A percentile compares a stretch with the other conserved stretches of the same genome.
Conservation (phyloP, 2,329 filamentous ascomycete genomes). For the Colletotrichum lentis region DNA sequence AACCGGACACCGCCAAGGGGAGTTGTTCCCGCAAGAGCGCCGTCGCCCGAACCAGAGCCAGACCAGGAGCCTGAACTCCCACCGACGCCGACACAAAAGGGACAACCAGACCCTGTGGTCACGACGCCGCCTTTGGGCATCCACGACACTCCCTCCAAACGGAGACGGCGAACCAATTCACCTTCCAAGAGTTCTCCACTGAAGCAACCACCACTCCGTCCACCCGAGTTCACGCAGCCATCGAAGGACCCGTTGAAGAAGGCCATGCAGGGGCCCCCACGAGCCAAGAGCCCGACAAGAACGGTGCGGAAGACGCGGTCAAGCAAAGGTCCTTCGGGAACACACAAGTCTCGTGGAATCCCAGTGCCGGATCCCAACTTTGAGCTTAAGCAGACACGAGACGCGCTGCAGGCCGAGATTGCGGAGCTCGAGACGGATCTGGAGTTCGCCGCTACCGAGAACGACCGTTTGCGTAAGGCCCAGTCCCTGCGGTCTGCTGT, state of each 20-base stretch:
- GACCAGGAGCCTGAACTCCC: conserved; percentile 68
- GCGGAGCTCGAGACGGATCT: conserved; percentile 66
- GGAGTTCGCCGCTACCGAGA: conserved; percentile 64
- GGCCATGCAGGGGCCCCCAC: conserved; percentile 30
- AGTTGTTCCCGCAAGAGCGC: conserved; percentile 15
- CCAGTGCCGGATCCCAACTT: conserved; percentile 52
- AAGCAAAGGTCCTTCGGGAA: conserved; percentile 29
- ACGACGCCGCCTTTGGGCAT: conserved; percentile 67
- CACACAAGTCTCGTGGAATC: conserved; percentile 54
- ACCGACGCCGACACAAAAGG: conserved; percentile 60
- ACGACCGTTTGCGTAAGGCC: conserved; percentile 59
- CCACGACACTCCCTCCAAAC: conserved; percentile 65
- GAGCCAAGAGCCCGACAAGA: conserved; percentile 11
- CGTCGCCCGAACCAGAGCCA: conserved; percentile 12
- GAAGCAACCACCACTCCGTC: conserved; percentile 53
- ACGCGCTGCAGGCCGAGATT: conserved; percentile 64
- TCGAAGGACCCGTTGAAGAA: conserved; percentile 32
- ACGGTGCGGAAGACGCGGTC: conserved; percentile 11
- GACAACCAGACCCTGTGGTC: conserved; percentile 60
- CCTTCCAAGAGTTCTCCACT: conserved; percentile 59
- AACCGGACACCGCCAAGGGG: conserved; percentile 49
- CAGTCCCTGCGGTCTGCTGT: conserved; percentile 50
- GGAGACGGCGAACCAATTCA: conserved; percentile 51
- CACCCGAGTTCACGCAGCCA: conserved; percentile 37
- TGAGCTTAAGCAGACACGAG: conserved; percentile 61